phyloP scores from a whole-genome alignment of 768 basidiomycete genomes.

The Xerocomellus amylosporus region DNA sequence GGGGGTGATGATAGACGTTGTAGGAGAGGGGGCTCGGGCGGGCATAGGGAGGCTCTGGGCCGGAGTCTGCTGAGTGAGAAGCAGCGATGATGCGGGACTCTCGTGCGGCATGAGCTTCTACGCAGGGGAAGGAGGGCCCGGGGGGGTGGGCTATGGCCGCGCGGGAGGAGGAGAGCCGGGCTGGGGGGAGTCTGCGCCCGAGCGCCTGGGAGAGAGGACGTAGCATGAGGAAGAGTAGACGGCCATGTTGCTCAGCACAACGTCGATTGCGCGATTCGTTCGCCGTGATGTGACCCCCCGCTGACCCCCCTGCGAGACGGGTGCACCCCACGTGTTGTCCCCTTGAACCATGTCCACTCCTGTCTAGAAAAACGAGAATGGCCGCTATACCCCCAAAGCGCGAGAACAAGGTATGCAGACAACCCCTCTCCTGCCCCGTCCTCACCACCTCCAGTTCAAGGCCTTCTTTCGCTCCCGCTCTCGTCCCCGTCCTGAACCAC shows the following conservation, averaged over 20 bases:
- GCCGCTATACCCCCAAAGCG: slow-evolving; percentile 25
- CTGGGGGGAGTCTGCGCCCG: background rate
- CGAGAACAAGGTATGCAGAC: slow-evolving; percentile 45
- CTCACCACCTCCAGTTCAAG: slow-evolving; percentile 45
- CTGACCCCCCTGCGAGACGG: background rate
- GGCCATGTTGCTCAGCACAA: too few species aligned
- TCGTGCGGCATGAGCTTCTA: slow-evolving; percentile 75
- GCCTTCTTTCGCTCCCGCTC: slow-evolving; percentile 49
- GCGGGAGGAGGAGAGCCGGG: slow-evolving; percentile 1
- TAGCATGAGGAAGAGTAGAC: background rate
- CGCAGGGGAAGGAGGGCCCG: slow-evolving; percentile 58
- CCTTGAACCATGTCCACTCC: too few species aligned
- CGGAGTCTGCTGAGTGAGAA: slow-evolving; percentile 40
- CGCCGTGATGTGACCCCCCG: background rate
- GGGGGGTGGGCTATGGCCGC: background rate
- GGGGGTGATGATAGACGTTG: slow-evolving; percentile 58
- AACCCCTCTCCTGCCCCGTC: background rate
- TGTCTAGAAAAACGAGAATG: too few species aligned
- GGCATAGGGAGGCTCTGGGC: slow-evolving; percentile 81
- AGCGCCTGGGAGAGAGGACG: background rate
- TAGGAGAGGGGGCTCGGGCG: slow-evolving; percentile 77
- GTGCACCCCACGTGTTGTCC: background rate
- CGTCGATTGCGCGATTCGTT: too few species aligned
- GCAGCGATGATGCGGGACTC: slow-evolving; percentile 51
- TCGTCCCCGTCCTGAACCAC: slow-evolving; percentile 29